Base-by-base conservation (phyloP, 163 green algal genomes). In the Scenedesmus sp. region DNA sequence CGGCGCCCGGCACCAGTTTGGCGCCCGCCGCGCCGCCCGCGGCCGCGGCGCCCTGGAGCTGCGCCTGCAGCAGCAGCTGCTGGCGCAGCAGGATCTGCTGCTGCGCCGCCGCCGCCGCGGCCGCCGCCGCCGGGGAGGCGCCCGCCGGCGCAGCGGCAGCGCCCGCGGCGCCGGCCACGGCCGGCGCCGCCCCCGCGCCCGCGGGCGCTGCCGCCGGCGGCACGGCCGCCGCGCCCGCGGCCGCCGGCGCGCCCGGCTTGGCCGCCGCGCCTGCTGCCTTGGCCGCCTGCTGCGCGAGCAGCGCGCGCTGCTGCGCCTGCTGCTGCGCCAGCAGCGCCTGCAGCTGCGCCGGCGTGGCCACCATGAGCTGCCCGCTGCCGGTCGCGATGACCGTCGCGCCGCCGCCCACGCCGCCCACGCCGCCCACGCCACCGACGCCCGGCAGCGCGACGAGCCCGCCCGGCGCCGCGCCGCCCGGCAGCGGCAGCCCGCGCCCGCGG, bases 11-110 rank as follows among this genome's bases (percentile, higher is more conserved):
- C 7, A 62, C 24, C 11, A 33, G 45, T 54, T 45, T 24, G 22
- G 18, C 67, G 36, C 47, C 39, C 67, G 39, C 24, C 65, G 39
- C 29, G 6, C 13, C 26, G 58, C 28, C 29, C 29, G 66, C 66
- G 11, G 45, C 66, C 33, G 66, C 67, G 28, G 67, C 67, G 53
- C 34, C 36, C 51, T 76, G 67, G 33, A 76, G 51, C 51, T 76
- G 67, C 15, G 67, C 67, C 22, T 76, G 67, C 34, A 65, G 67
- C 51, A 76, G 31, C 51, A 76, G 67, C 67, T 76, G 67, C 51
- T 76, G 67, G 24, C 67, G 64, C 47, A 76, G 33, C 67, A 76
- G 24, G 22, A 53, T 18, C 29, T 76, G 67, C 51, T 76, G 67
- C 47, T 75, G 63, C 42, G 39, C 54, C 18, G 36, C 63, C 36